Base-by-base conservation (phyloP, 768 basidiomycete species). In the Exsudoporus frostii region DNA sequence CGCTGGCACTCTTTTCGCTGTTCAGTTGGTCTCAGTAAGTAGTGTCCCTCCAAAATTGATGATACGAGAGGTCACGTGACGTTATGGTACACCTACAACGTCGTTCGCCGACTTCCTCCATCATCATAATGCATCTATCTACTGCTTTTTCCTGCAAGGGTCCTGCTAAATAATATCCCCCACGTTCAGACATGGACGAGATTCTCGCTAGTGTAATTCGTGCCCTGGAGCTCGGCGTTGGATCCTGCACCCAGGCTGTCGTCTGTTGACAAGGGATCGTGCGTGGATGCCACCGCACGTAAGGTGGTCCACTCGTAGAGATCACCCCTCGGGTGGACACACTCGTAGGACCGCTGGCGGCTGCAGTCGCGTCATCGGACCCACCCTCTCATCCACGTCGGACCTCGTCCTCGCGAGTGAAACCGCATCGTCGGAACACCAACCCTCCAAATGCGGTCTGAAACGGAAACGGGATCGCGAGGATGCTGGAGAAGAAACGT, bases 401-500 rank as follows among this genome's bases (percentile, higher is more conserved):
- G 44, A 33, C 32, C 32, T 45, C 30, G 22, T 45, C 20, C 45
- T 33, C 20, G 15, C 32, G 20, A 20, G 45, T 20, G 45, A 17
- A 11, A 4, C 44, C 7, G 20, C 30, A 45, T 27, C 27, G 7
- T 30, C 44, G 4, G 44, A 45, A 20, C 13, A 32, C 7, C 29
- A 15, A 8, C 8, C 19, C 7, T 32, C 44, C 8, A 84, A 86
- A 49, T 76, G 80, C 10, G 68, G 72, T 14, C 66, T 79, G 38
- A 81, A 83, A 57, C 82, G 88, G 25, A 91, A 90, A 62, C 79
- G 84, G 0, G 84, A 86, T 33, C 79, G 79, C 36, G 59, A 88
- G 84, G 2, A 83, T 88, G 80, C 66, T 94, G 55, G 94, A 95
- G 74, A 93, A 93, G 76, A 91, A 92, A 69, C 74, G 44, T 30